Evolutionary conservation across 371 early-diverging fungal species (phyloP).

Genomic region (Rozella allomycis): DNA sequence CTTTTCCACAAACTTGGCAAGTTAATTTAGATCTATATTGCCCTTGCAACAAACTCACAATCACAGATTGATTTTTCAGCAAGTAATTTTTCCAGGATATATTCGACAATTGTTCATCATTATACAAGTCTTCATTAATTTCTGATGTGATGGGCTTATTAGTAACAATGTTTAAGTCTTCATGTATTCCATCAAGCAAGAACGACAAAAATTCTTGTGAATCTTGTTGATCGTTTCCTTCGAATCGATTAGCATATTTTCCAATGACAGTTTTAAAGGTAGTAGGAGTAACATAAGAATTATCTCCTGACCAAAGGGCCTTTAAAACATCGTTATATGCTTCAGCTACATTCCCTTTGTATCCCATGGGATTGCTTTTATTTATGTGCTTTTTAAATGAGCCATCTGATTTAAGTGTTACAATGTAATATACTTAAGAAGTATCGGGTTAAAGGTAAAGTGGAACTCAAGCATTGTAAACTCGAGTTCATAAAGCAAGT

Average conservation of each 20-base stretch:
- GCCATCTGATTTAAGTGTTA: constrained; percentile 29
- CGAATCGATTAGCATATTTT: constrained; percentile 15
- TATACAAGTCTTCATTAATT: constrained; percentile 6
- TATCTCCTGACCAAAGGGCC: constrained; percentile 6
- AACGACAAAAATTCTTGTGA: constrained; percentile 29
- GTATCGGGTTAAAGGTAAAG: constrained; percentile 58
- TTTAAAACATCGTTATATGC: constrained; percentile 13
- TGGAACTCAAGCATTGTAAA: constrained; percentile 76
- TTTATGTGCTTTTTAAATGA: constrained; percentile 46
- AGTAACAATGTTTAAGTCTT: constrained; percentile 19
- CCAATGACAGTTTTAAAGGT: constrained; percentile 11
- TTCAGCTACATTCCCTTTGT: constrained; percentile 34
- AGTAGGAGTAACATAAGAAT: not conserved
- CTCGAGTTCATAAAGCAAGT: constrained; percentile 95
- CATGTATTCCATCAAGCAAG: constrained; percentile 30
- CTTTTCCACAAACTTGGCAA: constrained; percentile 57
- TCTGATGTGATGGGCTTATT: constrained; percentile 1
- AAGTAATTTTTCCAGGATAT: constrained; percentile 61
- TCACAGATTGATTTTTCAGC: constrained; percentile 53
- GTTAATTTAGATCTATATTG: constrained; percentile 49
- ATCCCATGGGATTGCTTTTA: constrained; percentile 50
- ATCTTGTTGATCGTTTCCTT: constrained; percentile 34
- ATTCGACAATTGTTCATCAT: constrained; percentile 4
- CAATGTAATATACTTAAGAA: constrained; percentile 31
- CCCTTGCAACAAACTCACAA: constrained; percentile 78